Percentiles rank a stretch among this genome's conserved stretches.
Conservation (phyloP, 2,329 filamentous ascomycete genomes). For the Pseudocercospora fuligena region DNA sequence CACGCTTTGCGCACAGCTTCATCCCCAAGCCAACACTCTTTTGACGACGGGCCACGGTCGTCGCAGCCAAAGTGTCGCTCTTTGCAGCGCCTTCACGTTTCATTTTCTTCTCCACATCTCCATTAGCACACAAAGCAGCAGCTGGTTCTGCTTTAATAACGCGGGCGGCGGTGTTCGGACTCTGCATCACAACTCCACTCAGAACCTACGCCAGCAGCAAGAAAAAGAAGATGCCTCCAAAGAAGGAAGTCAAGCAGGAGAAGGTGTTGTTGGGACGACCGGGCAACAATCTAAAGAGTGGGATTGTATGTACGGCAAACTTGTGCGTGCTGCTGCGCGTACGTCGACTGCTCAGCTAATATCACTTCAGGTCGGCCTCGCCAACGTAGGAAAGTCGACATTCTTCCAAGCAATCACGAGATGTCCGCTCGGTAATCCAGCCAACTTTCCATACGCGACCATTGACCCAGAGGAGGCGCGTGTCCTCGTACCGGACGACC, state of each 20-base stretch:
- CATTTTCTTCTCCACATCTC: conserved; percentile 33
- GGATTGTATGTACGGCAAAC: conserved; percentile 75
- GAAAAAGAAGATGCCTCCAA: conserved; percentile 84
- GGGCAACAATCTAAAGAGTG: conserved; percentile 98
- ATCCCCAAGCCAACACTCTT: neutral
- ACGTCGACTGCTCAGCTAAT: conserved; percentile 46
- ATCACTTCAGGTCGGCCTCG: conserved; percentile 81
- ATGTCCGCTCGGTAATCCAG: conserved; percentile 94
- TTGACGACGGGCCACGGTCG: conserved; percentile 39
- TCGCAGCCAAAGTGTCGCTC: conserved; percentile 38
- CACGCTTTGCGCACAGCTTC: neutral
- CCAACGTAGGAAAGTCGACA: conserved; percentile 99
- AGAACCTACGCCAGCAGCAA: conserved; percentile 58
- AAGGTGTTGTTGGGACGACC: conserved; percentile 95
- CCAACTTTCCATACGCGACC: conserved; percentile 99
- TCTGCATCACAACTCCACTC: conserved; percentile 29
- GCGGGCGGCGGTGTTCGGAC: conserved; percentile 24
- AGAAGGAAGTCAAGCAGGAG: conserved; percentile 89
- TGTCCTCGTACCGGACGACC: conserved; percentile 93
- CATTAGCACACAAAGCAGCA: conserved; percentile 32
- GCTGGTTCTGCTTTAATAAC: conserved; percentile 42
- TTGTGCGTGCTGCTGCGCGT: conserved; percentile 40
- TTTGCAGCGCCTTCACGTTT: conserved; percentile 30
- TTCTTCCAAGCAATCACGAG: conserved; percentile 99
- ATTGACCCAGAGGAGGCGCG: conserved; percentile 98